Conservation (phyloP, 108 stramenopile genomes). For the Stephanodiscus triporus region DNA sequence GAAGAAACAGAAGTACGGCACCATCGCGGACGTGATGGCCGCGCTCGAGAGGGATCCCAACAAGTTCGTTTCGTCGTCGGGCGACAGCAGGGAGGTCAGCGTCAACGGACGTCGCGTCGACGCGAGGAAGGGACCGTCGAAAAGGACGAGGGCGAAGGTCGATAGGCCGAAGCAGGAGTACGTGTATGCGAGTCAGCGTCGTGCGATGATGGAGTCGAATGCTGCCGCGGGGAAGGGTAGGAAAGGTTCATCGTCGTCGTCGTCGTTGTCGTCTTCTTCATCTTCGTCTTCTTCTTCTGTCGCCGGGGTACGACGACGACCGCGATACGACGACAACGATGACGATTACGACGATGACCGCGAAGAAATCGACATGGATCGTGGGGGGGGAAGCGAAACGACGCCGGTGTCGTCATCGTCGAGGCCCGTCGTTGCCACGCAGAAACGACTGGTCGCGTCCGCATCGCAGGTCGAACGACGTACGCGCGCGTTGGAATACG, state of each 20-base stretch:
- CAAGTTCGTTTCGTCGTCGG: neutral
- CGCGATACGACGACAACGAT: slow-evolving; percentile 23
- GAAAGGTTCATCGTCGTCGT: too few relatives aligned
- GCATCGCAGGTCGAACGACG: too few relatives aligned
- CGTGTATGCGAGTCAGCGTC: slow-evolving; percentile 66
- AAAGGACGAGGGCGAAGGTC: slow-evolving; percentile 59
- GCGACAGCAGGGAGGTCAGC: slow-evolving; percentile 16
- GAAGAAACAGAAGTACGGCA: slow-evolving; percentile 29
- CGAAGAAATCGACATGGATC: neutral
- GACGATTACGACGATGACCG: neutral
- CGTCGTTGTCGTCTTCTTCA: too few relatives aligned
- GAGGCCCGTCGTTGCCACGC: too few relatives aligned
- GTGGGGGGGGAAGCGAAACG: neutral
- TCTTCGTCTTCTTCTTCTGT: too few relatives aligned
- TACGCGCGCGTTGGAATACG: slow-evolving; percentile 21
- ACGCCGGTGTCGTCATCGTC: too few relatives aligned
- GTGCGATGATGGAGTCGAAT: too few relatives aligned
- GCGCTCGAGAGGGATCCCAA: slow-evolving; percentile 33
- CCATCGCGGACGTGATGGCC: slow-evolving; percentile 40
- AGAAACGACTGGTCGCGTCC: too few relatives aligned
- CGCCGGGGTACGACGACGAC: slow-evolving; percentile 2
- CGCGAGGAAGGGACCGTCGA: slow-evolving; percentile 36
- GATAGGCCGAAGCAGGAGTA: slow-evolving; percentile 74
- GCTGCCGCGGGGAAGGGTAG: too few relatives aligned
- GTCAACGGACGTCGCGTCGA: slow-evolving; percentile 7